These are phyloP conservation scores for Plantago major DNA, from an alignment of 257 asterid species.

Conservation along the genomic window DNA sequence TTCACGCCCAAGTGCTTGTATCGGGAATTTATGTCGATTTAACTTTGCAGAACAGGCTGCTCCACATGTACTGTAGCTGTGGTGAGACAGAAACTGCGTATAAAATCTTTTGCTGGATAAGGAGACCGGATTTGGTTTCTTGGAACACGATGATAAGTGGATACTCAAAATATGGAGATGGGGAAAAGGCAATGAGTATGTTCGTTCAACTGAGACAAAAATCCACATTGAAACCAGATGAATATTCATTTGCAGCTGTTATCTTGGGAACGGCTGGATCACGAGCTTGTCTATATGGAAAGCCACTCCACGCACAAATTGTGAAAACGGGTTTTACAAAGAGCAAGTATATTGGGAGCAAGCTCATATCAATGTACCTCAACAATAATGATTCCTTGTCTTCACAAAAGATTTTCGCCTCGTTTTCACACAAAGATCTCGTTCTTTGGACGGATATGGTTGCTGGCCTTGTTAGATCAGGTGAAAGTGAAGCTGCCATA, in stretches of 20 bases:
- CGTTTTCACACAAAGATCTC: constrained; percentile 45
- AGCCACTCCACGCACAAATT: constrained; percentile 65
- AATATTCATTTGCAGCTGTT: constrained; percentile 66
- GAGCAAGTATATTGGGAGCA: constrained; percentile 48
- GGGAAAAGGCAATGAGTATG: constrained; percentile 49
- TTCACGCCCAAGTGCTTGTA: constrained; percentile 54
- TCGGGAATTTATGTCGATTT: constrained; percentile 47
- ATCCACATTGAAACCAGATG: constrained; percentile 48
- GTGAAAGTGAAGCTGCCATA: constrained; percentile 60
- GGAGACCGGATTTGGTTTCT: constrained; percentile 64
- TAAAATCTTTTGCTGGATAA: constrained; percentile 42
- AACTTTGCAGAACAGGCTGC: constrained; percentile 67
- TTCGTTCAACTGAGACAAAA: constrained; percentile 35
- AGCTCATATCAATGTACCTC: constrained; percentile 70
- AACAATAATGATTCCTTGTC: constrained; percentile 38
- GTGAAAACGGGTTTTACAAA: constrained; percentile 53
- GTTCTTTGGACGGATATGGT: constrained; percentile 94
- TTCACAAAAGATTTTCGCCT: constrained; percentile 48
- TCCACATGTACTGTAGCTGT: constrained; percentile 79
- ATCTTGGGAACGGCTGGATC: constrained; percentile 41
- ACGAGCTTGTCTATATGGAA: constrained; percentile 51
- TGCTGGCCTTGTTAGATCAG: constrained; percentile 60
- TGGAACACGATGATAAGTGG: constrained; percentile 89
- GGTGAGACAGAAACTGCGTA: constrained; percentile 41
- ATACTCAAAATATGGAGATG: constrained; percentile 57